Evolutionary conservation across 306 rosid species (phyloP).

Genomic region (Rosa multiflora): DNA sequence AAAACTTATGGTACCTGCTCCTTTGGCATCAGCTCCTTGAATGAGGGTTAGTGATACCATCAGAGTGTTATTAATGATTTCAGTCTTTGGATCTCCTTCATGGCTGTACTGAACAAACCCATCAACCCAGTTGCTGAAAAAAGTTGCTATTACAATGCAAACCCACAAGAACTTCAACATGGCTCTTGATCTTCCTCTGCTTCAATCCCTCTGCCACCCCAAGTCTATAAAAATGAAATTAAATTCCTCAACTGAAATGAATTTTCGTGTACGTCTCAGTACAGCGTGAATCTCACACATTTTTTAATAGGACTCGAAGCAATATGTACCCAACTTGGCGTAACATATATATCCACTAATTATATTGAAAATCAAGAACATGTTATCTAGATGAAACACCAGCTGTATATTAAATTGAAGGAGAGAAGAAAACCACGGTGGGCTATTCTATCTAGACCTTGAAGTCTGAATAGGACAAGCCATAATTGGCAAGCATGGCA

Average conservation of each 20-base stretch:
- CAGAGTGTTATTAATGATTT: constrained; percentile 23
- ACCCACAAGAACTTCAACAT: constrained; percentile 49
- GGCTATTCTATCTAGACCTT: neutral
- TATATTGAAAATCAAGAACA: neutral
- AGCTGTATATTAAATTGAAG: neutral
- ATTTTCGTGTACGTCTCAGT: neutral
- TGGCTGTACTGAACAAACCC: constrained; percentile 39
- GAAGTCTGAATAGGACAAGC: neutral
- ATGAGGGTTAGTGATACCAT: constrained; percentile 79
- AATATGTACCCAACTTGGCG: neutral
- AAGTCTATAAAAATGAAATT: neutral
- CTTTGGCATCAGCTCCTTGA: constrained; percentile 60
- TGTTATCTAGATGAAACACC: neutral
- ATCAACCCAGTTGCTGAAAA: constrained; percentile 47
- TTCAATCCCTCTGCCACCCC: constrained; percentile 24
- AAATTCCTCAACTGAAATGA: neutral
- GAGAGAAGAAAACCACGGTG: neutral
- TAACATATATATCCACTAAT: neutral
- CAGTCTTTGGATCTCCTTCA: constrained; percentile 48
- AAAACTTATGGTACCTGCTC: constrained; percentile 56
- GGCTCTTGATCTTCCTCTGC: constrained; percentile 16
- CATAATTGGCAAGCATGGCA: neutral
- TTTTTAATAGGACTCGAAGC: neutral
- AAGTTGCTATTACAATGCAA: constrained; percentile 34
- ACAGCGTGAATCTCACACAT: neutral